A percentile compares a stretch with the other conserved stretches of the same genome.
Evolutionary conservation across 202 grass and related monocot species (phyloP).

Genomic region (Musa balbisiana): DNA sequence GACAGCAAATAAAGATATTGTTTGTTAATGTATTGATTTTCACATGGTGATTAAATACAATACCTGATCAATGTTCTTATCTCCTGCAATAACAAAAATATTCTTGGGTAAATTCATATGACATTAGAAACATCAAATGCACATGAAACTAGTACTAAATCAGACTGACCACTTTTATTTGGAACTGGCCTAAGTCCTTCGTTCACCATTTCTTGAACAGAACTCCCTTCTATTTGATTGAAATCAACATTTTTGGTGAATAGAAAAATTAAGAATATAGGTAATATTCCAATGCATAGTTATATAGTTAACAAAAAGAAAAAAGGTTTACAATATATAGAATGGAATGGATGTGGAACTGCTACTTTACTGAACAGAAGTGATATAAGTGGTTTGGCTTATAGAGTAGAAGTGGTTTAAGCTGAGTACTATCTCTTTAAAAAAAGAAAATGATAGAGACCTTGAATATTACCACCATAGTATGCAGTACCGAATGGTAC

Average conservation of each 20-base stretch:
- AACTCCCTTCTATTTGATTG: slow-evolving; percentile 70
- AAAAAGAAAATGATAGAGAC: too few relatives aligned
- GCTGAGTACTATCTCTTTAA: too few relatives aligned
- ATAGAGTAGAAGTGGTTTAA: too few relatives aligned
- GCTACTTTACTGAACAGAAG: not conserved
- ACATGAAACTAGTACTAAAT: slow-evolving; percentile 1
- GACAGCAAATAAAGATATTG: too few relatives aligned
- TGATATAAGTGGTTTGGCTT: too few relatives aligned
- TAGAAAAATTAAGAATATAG: not conserved
- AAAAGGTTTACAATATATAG: too few relatives aligned
- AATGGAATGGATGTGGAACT: too few relatives aligned
- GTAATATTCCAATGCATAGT: not conserved
- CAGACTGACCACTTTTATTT: slow-evolving; percentile 61
- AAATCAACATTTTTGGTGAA: not conserved
- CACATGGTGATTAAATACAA: not conserved
- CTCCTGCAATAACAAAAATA: slow-evolving; percentile 49
- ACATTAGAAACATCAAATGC: slow-evolving; percentile 1
- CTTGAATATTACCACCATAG: too few relatives aligned
- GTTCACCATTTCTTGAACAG: slow-evolving; percentile 87
- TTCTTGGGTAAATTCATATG: not conserved
- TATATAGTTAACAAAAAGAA: too few relatives aligned
- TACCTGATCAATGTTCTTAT: slow-evolving; percentile 86
- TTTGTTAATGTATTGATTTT: not conserved
- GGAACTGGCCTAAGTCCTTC: slow-evolving; percentile 80
- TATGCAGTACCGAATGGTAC: too few relatives aligned